Conservation (phyloP, 2,329 filamentous ascomycete genomes). For the Aureobasidium melanogenum region DNA sequence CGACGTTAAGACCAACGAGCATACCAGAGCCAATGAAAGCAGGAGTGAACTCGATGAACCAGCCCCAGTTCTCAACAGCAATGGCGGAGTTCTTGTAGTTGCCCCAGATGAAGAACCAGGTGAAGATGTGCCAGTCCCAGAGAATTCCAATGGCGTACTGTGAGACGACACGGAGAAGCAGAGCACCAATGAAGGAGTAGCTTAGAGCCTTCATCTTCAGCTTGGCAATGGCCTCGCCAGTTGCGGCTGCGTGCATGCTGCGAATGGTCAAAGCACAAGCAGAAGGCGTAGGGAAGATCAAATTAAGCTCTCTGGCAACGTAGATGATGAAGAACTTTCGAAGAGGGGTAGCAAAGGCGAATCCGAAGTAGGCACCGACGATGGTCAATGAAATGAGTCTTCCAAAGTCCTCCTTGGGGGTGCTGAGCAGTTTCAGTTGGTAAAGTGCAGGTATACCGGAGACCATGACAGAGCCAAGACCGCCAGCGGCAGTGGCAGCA, state of each 20-base stretch:
- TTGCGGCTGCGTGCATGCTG: conserved; percentile 49
- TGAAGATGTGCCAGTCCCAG: conserved; percentile 33
- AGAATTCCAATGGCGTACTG: conserved; percentile 54
- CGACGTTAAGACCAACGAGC: conserved; percentile 48
- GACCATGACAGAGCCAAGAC: conserved; percentile 48
- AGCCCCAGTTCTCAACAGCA: conserved; percentile 51
- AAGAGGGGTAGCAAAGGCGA: conserved; percentile 53
- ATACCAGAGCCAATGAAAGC: conserved; percentile 53
- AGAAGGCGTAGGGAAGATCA: conserved; percentile 51
- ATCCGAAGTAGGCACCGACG: conserved; percentile 53
- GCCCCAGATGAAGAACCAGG: conserved; percentile 39
- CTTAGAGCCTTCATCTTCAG: conserved; percentile 48
- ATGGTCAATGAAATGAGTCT: conserved; percentile 52
- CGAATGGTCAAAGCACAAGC: conserved; percentile 53
- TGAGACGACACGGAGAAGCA: conserved; percentile 45
- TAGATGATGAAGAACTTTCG: conserved; percentile 26
- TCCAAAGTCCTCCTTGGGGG: conserved; percentile 47
- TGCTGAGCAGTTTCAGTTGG: conserved; percentile 42
- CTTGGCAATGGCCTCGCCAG: conserved; percentile 43
- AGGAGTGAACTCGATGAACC: conserved; percentile 50
- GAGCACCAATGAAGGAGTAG: conserved; percentile 40
- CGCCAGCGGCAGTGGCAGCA: conserved; percentile 49
- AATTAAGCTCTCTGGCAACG: conserved; percentile 48
- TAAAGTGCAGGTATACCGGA: conserved; percentile 53
- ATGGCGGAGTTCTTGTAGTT: conserved; percentile 41